These are phyloP conservation scores for Cucumis melo DNA, from an alignment of 306 rosid genomes.

Conservation along the genomic window DNA sequence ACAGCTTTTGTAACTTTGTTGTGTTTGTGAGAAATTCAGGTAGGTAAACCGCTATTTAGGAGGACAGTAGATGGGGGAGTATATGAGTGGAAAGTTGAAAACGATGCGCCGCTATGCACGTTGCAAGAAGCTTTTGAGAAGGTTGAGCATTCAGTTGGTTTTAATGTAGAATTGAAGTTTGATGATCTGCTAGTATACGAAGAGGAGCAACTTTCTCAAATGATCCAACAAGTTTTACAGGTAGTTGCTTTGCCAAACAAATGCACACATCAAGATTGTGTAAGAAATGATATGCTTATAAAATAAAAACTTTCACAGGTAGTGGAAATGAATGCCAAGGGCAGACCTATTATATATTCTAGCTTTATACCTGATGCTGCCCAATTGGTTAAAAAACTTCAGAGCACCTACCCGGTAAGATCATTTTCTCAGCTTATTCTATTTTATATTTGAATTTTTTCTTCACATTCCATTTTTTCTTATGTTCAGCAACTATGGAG, in stretches of 20 bases:
- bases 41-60: conserved; percentile 38
- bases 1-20: not conserved
- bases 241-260: conserved; percentile 10
- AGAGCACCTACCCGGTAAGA: conserved; percentile 54
- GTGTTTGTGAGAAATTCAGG: not conserved
- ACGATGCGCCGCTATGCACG: conserved; percentile 58
- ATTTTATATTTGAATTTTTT: not conserved
- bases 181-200: conserved; percentile 51
- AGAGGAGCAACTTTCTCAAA: conserved; percentile 24
- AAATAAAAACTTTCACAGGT: conserved; percentile 21
- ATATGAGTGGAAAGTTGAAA: conserved; percentile 53
- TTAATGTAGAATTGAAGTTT: conserved; percentile 71
- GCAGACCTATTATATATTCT: conserved; percentile 57
- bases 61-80: conserved; percentile 41
- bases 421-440: not conserved
- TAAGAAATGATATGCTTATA: not conserved
- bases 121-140: conserved; percentile 50
- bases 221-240: conserved; percentile 40
- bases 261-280: not conserved
- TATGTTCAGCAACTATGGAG: not conserved
- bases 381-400: conserved; percentile 32
- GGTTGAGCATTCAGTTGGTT: conserved; percentile 45
- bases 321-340: conserved; percentile 39
- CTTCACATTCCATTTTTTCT: not conserved
- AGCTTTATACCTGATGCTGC: conserved; percentile 81